phyloP scores from a whole-genome alignment of 805 yeast species.

The Ogataea degrootiae region DNA sequence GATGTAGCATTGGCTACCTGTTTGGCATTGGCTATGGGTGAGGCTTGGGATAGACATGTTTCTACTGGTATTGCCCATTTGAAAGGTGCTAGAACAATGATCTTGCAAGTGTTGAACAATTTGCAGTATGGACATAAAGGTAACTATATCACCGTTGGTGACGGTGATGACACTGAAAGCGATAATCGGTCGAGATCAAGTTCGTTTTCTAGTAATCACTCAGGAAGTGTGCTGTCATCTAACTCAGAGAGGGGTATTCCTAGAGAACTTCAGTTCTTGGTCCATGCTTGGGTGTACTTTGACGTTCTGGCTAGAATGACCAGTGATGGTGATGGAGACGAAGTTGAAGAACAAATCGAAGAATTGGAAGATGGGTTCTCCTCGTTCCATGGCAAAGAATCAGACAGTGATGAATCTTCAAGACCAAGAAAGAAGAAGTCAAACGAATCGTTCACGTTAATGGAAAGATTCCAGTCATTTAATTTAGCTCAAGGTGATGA shows the following conservation, averaged over 20 bases:
- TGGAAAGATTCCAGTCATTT: conserved; percentile 38
- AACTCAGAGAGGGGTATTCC: conserved; percentile 26
- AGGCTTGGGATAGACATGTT: conserved; percentile 64
- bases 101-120: conserved; percentile 39
- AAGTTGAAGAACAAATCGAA: conserved; percentile 14
- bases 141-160: conserved; percentile 4
- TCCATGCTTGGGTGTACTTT: conserved; percentile 63
- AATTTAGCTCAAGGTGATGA: conserved; percentile 30
- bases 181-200: conserved; percentile 1
- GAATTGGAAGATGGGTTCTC: conserved; percentile 1
- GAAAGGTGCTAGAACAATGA: conserved; percentile 61
- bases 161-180: neutral
- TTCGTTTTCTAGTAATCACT: conserved; percentile 6
- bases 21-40: conserved; percentile 57
- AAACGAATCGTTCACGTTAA: conserved; percentile 24
- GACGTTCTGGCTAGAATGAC: conserved; percentile 68
- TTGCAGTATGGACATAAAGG: conserved; percentile 12
- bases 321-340: conserved; percentile 40
- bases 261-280: conserved; percentile 44
- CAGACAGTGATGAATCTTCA: conserved; percentile 1
- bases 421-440: conserved; percentile 6
- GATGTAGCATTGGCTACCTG: conserved; percentile 67
- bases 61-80: conserved; percentile 67
- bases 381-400: neutral
- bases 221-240: neutral